phyloP scores from a whole-genome alignment of 1,284 basidiomycete genomes.

The Ceratobasidium sp. region DNA sequence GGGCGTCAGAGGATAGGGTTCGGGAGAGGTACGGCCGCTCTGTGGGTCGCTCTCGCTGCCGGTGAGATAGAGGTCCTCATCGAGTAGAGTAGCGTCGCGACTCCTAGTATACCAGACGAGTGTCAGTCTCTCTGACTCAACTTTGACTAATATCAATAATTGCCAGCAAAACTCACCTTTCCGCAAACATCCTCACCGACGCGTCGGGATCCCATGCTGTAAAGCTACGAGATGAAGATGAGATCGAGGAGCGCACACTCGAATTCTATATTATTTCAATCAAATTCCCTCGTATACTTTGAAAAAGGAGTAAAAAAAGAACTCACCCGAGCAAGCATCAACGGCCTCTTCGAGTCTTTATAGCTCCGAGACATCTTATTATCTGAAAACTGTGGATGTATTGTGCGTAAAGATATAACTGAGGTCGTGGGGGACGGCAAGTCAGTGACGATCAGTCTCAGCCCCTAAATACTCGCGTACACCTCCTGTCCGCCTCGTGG shows the following conservation, averaged over 20 bases:
- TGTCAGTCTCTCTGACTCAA: neutral
- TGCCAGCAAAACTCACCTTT: slow-evolving; percentile 20
- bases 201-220: slow-evolving; percentile 35
- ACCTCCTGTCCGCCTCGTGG: slow-evolving; percentile 46
- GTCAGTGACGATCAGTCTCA: slow-evolving; percentile 15
- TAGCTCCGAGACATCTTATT: neutral
- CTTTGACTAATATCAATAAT: slow-evolving; percentile 22
- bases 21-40: slow-evolving; percentile 31
- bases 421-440: slow-evolving; percentile 14
- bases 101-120: neutral
- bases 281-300: neutral
- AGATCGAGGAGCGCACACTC: slow-evolving; percentile 10
- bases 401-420: neutral
- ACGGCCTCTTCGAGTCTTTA: slow-evolving; percentile 24
- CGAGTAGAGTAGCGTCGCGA: slow-evolving; percentile 11
- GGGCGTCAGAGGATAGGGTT: neutral
- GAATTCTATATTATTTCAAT: neutral
- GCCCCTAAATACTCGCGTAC: slow-evolving; percentile 35
- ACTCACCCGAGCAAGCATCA: slow-evolving; percentile 31
- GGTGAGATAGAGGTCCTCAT: slow-evolving; percentile 4
- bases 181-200: slow-evolving; percentile 37
- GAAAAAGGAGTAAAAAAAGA: neutral
- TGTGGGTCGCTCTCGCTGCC: slow-evolving; percentile 10
- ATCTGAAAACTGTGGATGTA: neutral
- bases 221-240: slow-evolving; percentile 21